Base-by-base conservation (phyloP, 768 basidiomycete genomes). In the Leccinum barrowsii region DNA sequence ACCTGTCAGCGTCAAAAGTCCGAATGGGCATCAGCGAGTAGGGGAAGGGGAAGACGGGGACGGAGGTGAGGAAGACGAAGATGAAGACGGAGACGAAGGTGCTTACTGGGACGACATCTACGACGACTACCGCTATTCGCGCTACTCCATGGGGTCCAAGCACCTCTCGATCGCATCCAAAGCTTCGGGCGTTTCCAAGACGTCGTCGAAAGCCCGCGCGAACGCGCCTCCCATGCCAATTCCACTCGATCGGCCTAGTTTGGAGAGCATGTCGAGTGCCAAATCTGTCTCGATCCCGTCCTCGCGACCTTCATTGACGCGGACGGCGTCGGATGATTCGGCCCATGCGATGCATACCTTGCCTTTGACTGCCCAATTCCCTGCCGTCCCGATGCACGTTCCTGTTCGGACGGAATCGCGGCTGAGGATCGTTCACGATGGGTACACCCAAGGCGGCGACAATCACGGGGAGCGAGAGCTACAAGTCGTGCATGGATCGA, bases 51-150 rank as follows among this genome's bases (percentile, higher is more conserved):
- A 65, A 40, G 52, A 11, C 10, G 57, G 28, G 15, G 34, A 50
- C 13, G 69, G 35, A 32, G 53, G 61, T 22, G 64, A 52, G 11
- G 70, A 63, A 2, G 58, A 57, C 17, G 64, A 47, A 11, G 66
- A 58, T 0, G 66, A 64, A 34, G 71, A 66, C 5, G 66, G 65
- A 15, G 73, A 70, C 30, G 73, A 73, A 32, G 72, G 71, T 10
- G 72, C 60, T 46, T 74, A 86, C 55, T 89, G 87, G 83, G 89
- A 90, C 54, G 87, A 90, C 62, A 90, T 92, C 52, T 92, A 92
- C 61, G 90, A 92, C 69, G 82, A 89, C 59, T 92, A 92, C 67
- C 80, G 86, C 22, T 90, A 90, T 61, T 88, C 87, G 19, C 75
- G 85, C 5, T 79, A 78, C 54, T 88, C 86, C 0, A 74, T 83